Conservation (phyloP, 1,284 basidiomycete genomes). For the Melampsora americana region DNA sequence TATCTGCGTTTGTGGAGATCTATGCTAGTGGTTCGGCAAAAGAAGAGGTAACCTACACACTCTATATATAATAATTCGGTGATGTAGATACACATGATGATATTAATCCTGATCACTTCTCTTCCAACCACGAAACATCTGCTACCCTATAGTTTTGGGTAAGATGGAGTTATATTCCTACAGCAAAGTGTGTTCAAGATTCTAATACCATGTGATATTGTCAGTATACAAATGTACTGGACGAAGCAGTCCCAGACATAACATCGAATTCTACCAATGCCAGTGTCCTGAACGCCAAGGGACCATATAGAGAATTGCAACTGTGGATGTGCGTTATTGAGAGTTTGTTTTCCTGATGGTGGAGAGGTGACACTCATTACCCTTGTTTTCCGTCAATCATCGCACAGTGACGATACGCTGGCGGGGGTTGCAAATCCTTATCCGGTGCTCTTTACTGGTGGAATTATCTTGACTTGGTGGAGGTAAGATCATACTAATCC, state of each 20-base stretch:
- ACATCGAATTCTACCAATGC: slow-evolving; percentile 56
- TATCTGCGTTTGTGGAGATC: slow-evolving; percentile 39
- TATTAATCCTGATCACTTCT: background rate
- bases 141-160: slow-evolving; percentile 32
- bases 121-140: background rate
- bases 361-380: too few species aligned
- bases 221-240: slow-evolving; percentile 38
- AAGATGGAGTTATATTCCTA: background rate
- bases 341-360: background rate
- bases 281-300: slow-evolving; percentile 58
- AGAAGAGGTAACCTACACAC: slow-evolving; percentile 22
- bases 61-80: background rate
- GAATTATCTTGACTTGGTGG: slow-evolving; percentile 70
- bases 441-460: slow-evolving; percentile 73
- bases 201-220: slow-evolving; percentile 1
- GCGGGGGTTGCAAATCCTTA: slow-evolving; percentile 76
- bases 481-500: slow-evolving; percentile 46
- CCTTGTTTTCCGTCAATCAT: background rate
- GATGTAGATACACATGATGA: background rate
- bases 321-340: slow-evolving; percentile 59
- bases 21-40: slow-evolving; percentile 41
- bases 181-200: background rate
- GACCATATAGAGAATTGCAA: slow-evolving; percentile 74
- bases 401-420: slow-evolving; percentile 61
- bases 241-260: slow-evolving; percentile 57